Conservation (phyloP, 2,329 filamentous ascomycete genomes). For the Falciphora oryzae region DNA sequence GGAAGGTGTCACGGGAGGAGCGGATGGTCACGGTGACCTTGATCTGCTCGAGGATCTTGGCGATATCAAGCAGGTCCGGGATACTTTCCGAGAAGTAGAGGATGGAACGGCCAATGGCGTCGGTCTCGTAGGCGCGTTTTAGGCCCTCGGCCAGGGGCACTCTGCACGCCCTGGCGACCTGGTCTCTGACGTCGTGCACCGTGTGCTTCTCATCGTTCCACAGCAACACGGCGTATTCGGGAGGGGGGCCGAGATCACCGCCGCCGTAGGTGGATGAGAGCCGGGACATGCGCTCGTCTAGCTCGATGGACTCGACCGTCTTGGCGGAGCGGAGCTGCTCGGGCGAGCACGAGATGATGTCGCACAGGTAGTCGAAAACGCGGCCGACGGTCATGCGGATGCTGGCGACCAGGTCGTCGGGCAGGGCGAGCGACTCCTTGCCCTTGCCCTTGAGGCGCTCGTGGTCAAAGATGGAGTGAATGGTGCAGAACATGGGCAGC, state of each 20-base stretch:
- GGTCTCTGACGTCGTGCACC: conserved; percentile 80
- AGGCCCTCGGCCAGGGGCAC: conserved; percentile 64
- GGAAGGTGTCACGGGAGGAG: conserved; percentile 88
- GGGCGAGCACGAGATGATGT: conserved; percentile 95
- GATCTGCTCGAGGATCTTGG: conserved; percentile 87
- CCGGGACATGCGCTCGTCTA: conserved; percentile 76
- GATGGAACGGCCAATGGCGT: conserved; percentile 81
- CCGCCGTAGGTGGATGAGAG: conserved; percentile 71
- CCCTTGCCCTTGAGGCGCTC: conserved; percentile 54
- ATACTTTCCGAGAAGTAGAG: conserved; percentile 72
- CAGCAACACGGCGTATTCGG: conserved; percentile 77
- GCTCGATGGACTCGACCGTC: conserved; percentile 70
- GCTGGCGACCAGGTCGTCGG: conserved; percentile 67
- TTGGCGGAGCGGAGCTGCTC: conserved; percentile 88
- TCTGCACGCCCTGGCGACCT: conserved; percentile 83
- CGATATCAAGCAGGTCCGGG: conserved; percentile 66
- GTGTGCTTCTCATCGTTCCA: conserved; percentile 99
- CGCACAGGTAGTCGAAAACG: conserved; percentile 89
- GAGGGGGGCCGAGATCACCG: conserved; percentile 57
- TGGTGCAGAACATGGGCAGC: conserved; percentile 81
- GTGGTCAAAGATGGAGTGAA: conserved; percentile 65
- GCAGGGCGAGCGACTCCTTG: conserved; percentile 51
- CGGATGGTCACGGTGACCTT: conserved; percentile 93
- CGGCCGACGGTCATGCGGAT: conserved; percentile 83
- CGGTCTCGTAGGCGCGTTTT: conserved; percentile 77